phyloP scores from a whole-genome alignment of 1,139 yeast genomes.

The Nematodospora anomalae region DNA sequence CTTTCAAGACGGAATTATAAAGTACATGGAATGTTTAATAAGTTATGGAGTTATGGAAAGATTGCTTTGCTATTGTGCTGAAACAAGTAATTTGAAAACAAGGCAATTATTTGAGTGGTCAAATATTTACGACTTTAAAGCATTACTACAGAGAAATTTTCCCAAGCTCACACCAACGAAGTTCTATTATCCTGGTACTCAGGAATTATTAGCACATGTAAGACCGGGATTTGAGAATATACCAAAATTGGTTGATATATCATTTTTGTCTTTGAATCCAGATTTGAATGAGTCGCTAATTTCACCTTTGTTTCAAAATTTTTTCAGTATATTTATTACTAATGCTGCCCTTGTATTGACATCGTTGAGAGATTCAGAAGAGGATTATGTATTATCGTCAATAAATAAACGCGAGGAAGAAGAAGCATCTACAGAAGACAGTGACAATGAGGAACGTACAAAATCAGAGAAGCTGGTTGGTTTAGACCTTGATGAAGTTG shows the following conservation, averaged over 20 bases:
- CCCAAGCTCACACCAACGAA: slow-evolving; percentile 53
- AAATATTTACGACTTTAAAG: slow-evolving; percentile 63
- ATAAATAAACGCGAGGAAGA: slow-evolving; percentile 28
- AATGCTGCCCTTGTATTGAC: slow-evolving; percentile 80
- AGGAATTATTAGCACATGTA: slow-evolving; percentile 24
- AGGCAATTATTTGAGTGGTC: slow-evolving; percentile 35
- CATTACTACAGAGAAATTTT: slow-evolving; percentile 63
- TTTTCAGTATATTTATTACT: slow-evolving; percentile 62
- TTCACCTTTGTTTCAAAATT: slow-evolving; percentile 49
- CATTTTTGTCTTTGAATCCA: slow-evolving; percentile 22
- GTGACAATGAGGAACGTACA: slow-evolving; percentile 8
- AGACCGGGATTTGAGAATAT: slow-evolving; percentile 28
- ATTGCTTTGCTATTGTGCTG: slow-evolving; percentile 69
- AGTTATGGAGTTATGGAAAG: slow-evolving; percentile 78
- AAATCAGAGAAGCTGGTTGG: slow-evolving; percentile 16
- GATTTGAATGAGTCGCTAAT: slow-evolving; percentile 32
- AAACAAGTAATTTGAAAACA: slow-evolving; percentile 46
- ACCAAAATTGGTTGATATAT: slow-evolving; percentile 22
- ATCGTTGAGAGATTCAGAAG: slow-evolving; percentile 81
- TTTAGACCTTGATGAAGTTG: slow-evolving; percentile 51
- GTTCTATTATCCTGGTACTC: slow-evolving; percentile 29
- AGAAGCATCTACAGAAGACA: slow-evolving; percentile 19
- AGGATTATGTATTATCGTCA: slow-evolving; percentile 67
- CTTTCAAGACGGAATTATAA: slow-evolving; percentile 47
- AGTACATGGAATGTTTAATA: slow-evolving; percentile 39